Base-by-base conservation (phyloP, 768 basidiomycete species). In the Kwoniella dendrophila region DNA sequence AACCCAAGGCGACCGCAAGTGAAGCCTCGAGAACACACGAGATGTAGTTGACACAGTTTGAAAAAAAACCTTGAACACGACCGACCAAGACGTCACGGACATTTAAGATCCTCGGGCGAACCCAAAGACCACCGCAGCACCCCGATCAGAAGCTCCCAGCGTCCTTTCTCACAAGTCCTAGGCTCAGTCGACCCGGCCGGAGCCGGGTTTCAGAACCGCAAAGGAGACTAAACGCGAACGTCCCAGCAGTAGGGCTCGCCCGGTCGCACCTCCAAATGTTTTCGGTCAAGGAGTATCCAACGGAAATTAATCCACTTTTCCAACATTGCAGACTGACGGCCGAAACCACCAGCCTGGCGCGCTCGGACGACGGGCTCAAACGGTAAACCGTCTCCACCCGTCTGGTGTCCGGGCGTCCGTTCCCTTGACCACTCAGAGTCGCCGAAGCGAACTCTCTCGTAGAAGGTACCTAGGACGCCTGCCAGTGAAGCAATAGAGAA, bases 151-250 rank as follows among this genome's bases (percentile, higher is more conserved):
- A 58, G 72, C 81, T 81, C 82, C 81, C 75, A 81, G 78, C 79
- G 81, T 81, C 81, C 79, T 71, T 76, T 76, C 81, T 81, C 82
- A 82, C 82, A 82, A 77, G 76, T 79, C 82, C 81, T 79, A 79
- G 65, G 68, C 66, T 47, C 65, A 67, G 74, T 70, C 78, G 73
- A 66, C 75, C 70, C 57, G 66, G 75, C 78, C 69, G 73, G 62
- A 56, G 65, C 76, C 77, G 64, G 64, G 59, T 63, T 74, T 80
- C 74, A 69, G 66, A 64, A 67, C 74, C 76, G 72, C 66, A 61
- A 52, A 71, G 79, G 73, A 72, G 78, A 79, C 79, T 80, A 66
- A 62, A 73, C 72, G 62, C 63, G 67, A 67, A 64, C 70, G 56
- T 59, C 47, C 60, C 64, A 6, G 0, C 1, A 12, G 34, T 14